Base-by-base conservation (phyloP, 2,329 filamentous ascomycete species). In the Emmonsiellopsis sp. region DNA sequence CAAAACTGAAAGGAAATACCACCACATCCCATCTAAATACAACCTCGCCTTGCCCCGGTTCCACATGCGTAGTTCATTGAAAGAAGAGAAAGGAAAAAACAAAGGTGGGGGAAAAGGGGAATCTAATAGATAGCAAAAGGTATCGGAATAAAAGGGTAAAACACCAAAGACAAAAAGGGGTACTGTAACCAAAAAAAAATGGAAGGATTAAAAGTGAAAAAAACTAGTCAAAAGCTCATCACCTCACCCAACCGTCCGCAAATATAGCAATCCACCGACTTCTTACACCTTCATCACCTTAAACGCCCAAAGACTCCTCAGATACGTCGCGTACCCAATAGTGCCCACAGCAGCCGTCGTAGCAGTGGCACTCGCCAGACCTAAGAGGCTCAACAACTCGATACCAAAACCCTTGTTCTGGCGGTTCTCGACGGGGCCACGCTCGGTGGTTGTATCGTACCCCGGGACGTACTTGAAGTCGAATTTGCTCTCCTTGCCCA, bases 401-500 rank as follows among this genome's bases (percentile, higher is more conserved):
- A 51, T 43, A 9, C 49, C 49, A 13, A 51, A n/a, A 15, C 13
- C 32, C 32, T 15, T 10, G 13, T 26, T 26, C 30, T 8, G 13
- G 32, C 49, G 49, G n/a, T 43, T 37, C 7, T 2, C 8, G 31
- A 11, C 41, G 20, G 13, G 16, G 2, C 49, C 49, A 10, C 9
- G 35, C 41, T 51, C 37, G 4, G 51, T 53, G 10, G 42, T 46
- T n/a, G 41, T 41, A 8, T 56, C 51, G 49, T 77, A 76, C 58
- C 79, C 71, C 0, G 85, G 85, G 8, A 86, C 73, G 62, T 86
- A 86, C 63, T 89, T 85, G 69, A 90, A 86, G 16, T 85, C 80
- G 62, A 89, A 90, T 7, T 71, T 74, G 1, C 79, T 81, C 61
- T 83, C 77, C 46, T 78, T 73, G 0, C 84, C 81, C 7, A 91